A percentile compares a stretch with the other conserved stretches of the same genome.
These are phyloP conservation scores for Onygenales sp. DNA, from an alignment of 2,329 filamentous ascomycete species.

Conservation along the genomic window DNA sequence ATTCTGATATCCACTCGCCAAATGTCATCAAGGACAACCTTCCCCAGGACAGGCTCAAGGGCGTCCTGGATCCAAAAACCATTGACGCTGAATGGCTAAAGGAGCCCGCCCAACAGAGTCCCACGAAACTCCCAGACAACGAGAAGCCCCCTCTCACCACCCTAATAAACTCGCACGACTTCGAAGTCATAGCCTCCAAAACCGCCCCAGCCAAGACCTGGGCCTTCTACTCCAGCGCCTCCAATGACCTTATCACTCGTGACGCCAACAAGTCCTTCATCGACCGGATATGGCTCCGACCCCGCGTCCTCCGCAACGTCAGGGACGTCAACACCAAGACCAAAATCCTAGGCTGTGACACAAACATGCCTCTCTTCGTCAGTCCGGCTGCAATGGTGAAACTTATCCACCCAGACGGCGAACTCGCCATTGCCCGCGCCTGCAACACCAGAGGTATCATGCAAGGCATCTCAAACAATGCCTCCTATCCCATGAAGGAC, in stretches of 20 bases:
- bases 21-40: conserved; percentile 38
- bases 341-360: conserved; percentile 45
- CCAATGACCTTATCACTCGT: conserved; percentile 52
- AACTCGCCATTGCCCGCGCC: conserved; percentile 47
- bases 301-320: conserved; percentile 50
- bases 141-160: conserved; percentile 36
- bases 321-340: conserved; percentile 41
- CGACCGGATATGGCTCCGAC: conserved; percentile 48
- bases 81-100: conserved; percentile 42
- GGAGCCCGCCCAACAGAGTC: conserved; percentile 25
- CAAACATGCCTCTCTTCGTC: conserved; percentile 52
- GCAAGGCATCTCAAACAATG: conserved; percentile 53
- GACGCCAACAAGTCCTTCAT: conserved; percentile 47
- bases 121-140: conserved; percentile 15
- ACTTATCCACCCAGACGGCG: conserved; percentile 56
- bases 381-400: conserved; percentile 56
- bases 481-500: conserved; percentile 49
- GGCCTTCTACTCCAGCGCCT: conserved; percentile 60
- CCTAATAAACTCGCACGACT: conserved; percentile 52
- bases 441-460: conserved; percentile 44
- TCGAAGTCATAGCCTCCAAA: conserved; percentile 46
- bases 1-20: conserved; percentile 38
- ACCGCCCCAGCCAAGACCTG: conserved; percentile 55
- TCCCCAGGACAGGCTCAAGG: conserved; percentile 37
- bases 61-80: conserved; percentile 39